phyloP scores from a whole-genome alignment of 1,284 basidiomycete species.

The Puccinia triticina region DNA sequence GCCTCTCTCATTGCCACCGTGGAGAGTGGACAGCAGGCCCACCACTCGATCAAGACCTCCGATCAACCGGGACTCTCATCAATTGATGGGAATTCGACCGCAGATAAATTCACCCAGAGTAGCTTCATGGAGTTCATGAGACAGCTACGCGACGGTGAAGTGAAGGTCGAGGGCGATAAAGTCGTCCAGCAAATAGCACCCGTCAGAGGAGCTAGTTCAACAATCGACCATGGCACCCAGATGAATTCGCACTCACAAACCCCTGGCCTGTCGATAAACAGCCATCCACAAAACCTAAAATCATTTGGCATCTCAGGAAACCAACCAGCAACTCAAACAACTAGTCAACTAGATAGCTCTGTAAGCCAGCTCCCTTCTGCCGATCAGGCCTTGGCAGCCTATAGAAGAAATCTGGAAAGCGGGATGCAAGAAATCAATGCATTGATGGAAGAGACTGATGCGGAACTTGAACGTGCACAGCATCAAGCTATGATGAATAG shows the following conservation, averaged over 20 bases:
- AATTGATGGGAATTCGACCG: constrained; percentile 59
- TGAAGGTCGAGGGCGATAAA: constrained; percentile 79
- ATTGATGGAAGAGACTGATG: constrained; percentile 31
- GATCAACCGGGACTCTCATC: background rate
- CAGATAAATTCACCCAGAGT: constrained; percentile 85
- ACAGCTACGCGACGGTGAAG: constrained; percentile 76
- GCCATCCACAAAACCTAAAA: constrained; percentile 5
- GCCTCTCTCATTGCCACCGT: constrained; percentile 23
- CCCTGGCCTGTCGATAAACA: constrained; percentile 7
- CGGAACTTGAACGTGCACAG: constrained; percentile 10
- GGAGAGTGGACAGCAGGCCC: background rate
- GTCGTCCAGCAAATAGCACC: constrained; percentile 66
- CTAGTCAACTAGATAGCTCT: background rate
- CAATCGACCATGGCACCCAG: constrained; percentile 56
- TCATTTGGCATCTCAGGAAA: constrained; percentile 25
- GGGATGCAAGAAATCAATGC: constrained; percentile 13
- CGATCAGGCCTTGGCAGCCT: background rate
- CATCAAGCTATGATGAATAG: constrained; percentile 18
- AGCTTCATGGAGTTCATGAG: constrained; percentile 84
- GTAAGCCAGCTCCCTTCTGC: background rate
- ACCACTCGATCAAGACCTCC: background rate
- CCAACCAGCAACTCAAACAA: background rate
- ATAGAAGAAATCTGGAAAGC: constrained; percentile 11
- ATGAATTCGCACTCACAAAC: constrained; percentile 53
- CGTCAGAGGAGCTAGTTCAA: constrained; percentile 59